Conservation (phyloP, 169 alveolate genomes). For the Plasmodium fragile region DNA sequence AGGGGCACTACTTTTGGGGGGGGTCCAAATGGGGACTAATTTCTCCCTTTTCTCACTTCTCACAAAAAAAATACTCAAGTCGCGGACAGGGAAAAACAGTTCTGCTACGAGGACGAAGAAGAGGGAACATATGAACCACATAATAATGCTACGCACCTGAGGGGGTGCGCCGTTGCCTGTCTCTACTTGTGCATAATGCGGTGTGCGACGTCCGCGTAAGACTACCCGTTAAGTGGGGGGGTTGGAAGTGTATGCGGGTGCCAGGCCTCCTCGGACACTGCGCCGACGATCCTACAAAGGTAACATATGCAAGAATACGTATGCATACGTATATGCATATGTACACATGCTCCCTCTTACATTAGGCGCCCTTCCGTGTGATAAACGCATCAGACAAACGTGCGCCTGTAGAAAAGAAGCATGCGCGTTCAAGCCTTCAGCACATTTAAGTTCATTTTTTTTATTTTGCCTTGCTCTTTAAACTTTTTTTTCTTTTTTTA, state of each 20-base stretch:
- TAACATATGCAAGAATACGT: neutral
- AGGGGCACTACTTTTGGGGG: neutral
- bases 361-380: neutral
- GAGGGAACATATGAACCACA: constrained; percentile 47
- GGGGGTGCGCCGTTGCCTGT: neutral
- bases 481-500: neutral
- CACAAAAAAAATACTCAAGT: constrained; percentile 10
- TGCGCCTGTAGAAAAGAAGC: neutral
- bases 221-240: neutral
- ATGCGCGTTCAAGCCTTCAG: neutral
- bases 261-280: neutral
- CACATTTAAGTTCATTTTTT: neutral
- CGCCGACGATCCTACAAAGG: neutral
- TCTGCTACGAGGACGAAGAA: constrained; percentile 8
- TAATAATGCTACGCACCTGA: constrained; percentile 15
- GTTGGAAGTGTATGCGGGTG: neutral
- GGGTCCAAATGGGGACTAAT: neutral
- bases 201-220: neutral
- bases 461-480: neutral
- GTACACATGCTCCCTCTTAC: neutral
- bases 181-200: neutral
- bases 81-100: constrained; percentile 3
- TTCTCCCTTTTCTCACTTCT: constrained; percentile 36
- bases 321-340: constrained; percentile 3
- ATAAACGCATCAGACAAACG: neutral